Evolutionary conservation across 306 rosid species (phyloP).

Genomic region (Amphicarpaea edgeworthii): DNA sequence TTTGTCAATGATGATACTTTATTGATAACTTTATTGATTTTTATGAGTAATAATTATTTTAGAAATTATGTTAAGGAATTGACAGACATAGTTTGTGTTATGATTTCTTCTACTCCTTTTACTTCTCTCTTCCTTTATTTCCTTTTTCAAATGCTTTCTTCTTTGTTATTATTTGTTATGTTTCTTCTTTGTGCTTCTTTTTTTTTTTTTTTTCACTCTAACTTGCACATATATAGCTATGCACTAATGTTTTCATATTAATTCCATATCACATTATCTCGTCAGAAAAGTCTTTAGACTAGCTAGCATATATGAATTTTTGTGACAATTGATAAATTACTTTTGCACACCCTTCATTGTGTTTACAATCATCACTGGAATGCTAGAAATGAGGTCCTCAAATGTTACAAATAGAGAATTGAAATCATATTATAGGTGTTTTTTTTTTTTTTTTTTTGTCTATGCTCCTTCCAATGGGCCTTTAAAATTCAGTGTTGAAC

Average conservation of each 20-base stretch:
- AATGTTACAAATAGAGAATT: too few species aligned
- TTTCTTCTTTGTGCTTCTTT: neutral
- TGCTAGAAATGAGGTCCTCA: too few species aligned
- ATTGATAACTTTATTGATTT: too few species aligned
- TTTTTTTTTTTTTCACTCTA: neutral
- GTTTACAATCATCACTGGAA: too few species aligned
- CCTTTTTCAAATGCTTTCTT: conserved; percentile 30
- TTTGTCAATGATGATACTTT: too few species aligned
- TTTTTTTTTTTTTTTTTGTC: too few species aligned
- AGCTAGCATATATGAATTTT: conserved; percentile 5
- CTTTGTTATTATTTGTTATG: conserved; percentile 1
- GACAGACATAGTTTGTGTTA: too few species aligned
- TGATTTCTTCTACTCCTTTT: conserved; percentile 19
- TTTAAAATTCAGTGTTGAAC: too few species aligned
- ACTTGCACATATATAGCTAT: conserved; percentile 14
- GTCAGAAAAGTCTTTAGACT: conserved; percentile 9
- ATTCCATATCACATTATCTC: conserved; percentile 7
- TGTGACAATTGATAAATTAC: conserved; percentile 39
- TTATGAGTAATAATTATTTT: too few species aligned
- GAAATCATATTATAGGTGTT: too few species aligned
- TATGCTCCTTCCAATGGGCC: too few species aligned
- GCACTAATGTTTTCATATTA: conserved; percentile 21
- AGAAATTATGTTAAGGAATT: too few species aligned
- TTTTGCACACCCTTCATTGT: conserved; percentile 77
- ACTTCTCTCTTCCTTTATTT: conserved; percentile 20